Evolutionary conservation across 1,139 yeast species (phyloP).

Genomic region (Saccharomyces hybrid): DNA sequence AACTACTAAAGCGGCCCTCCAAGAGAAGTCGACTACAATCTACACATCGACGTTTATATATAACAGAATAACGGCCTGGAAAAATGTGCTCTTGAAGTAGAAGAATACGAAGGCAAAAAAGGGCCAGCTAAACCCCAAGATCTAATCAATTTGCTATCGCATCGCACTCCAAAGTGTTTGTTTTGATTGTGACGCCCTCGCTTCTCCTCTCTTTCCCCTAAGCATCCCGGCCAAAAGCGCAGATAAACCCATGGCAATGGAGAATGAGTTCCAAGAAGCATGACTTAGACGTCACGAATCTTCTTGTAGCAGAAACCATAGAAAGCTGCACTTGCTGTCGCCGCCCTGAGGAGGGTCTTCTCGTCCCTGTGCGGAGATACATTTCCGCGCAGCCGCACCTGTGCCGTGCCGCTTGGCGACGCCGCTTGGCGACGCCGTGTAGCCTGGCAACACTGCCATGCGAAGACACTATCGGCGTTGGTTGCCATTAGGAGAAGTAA

Average conservation of each 20-base stretch:
- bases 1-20: background rate
- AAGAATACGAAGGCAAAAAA: background rate
- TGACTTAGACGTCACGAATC: background rate
- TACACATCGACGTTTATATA: background rate
- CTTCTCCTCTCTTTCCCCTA: background rate
- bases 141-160: background rate
- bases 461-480: background rate
- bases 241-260: background rate
- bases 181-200: background rate
- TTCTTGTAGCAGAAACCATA: background rate
- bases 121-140: slow-evolving; percentile 1
- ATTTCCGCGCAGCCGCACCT: background rate
- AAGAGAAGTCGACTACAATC: background rate
- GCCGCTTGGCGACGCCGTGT: background rate
- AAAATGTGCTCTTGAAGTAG: background rate
- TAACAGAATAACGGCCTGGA: background rate
- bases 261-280: background rate
- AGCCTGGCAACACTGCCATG: background rate
- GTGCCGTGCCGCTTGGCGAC: background rate
- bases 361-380: background rate
- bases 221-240: background rate
- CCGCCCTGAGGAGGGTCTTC: background rate
- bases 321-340: background rate
- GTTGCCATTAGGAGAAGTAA: background rate
- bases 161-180: background rate